These are phyloP conservation scores for Syzygium syzygioides DNA, from an alignment of 441 rosid genomes.

Conservation along the genomic window DNA sequence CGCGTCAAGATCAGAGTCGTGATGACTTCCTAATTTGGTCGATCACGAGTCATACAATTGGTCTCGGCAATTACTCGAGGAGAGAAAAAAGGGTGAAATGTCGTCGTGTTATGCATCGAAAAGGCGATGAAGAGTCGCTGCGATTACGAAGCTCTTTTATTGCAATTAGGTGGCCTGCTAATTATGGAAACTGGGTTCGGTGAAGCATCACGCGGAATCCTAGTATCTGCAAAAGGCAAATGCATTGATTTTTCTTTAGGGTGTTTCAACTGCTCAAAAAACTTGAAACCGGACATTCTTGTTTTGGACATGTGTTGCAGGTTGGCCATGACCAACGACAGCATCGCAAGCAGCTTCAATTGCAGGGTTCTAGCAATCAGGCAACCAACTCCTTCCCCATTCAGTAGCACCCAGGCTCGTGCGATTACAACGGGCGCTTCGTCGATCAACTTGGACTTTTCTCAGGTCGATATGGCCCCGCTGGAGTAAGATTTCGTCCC, in stretches of 20 bases:
- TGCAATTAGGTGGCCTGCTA: not conserved
- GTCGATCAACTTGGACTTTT: constrained; percentile 58
- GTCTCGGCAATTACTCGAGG: not conserved
- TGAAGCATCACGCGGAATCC: not conserved
- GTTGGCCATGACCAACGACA: constrained; percentile 54
- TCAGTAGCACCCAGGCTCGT: constrained; percentile 1
- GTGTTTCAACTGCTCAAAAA: not conserved
- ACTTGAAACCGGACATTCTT: not conserved
- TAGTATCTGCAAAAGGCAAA: not conserved
- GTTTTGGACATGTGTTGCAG: constrained; percentile 14
- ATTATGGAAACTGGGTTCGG: not conserved
- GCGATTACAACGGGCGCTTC: constrained; percentile 23
- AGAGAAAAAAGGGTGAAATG: not conserved
- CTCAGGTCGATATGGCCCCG: constrained; percentile 59
- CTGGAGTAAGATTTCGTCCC: constrained; percentile 41
- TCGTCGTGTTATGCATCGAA: accelerated
- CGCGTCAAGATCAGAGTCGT: not conserved
- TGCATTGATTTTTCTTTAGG: not conserved
- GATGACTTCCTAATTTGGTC: not conserved
- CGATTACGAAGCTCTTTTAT: not conserved
- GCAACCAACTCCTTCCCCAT: constrained; percentile 32
- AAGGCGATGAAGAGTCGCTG: not conserved
- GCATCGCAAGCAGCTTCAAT: constrained; percentile 32
- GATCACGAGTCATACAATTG: not conserved
- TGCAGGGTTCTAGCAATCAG: constrained; percentile 74